Evolutionary conservation across 2,329 filamentous ascomycete genomes (phyloP), one percentile per base, ranked within the genome.

Genomic region (Colletotrichum eremochloae): DNA sequence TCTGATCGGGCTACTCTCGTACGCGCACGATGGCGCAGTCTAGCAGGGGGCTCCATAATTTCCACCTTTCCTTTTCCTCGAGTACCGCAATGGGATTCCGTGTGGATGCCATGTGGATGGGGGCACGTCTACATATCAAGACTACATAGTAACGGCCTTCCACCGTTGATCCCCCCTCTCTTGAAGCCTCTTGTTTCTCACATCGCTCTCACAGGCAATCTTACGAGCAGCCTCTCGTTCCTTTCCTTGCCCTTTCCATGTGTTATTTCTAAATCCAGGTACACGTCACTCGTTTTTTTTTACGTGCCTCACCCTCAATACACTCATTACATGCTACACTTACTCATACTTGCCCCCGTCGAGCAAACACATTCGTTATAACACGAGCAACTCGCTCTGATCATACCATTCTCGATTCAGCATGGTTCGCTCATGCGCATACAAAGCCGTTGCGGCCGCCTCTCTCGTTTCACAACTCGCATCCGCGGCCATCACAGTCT

Each of bases 401-500:
- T 38, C 18, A 29, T 38, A 40, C 18, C 1, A 46, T 4, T 5
- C 15, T 24, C 31, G 38, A 1, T 18, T 12, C 38, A 38, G 38
- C 29, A 72, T 72, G 69, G 60, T 64, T 69, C 58, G 60, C 40
- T 56, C 66, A 61, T 48, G 20, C 53, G 56, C 66, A 12, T 64
- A 69, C 42, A 67, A n/a, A 58, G 67, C 60, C 63, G 57, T 67
- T 29, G 71, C 60, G 50, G 71, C 66, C 42, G 67, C 71, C 60
- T 63, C 62, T 31, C 48, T 73, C 53, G 40, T 73, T 62, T 62
- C 67, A 46, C 62, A 65, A 33, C 58, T 73, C 15, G 60, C 61
- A n/a, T 60, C 63, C 31, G 73, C 71, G 5, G 67, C 67, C 62
- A 69, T 73, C 52, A 73, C 71, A 20, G 50, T 48, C 24, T 74